phyloP scores from a whole-genome alignment of 176 grass and related monocot species.

The Raddia distichophylla region DNA sequence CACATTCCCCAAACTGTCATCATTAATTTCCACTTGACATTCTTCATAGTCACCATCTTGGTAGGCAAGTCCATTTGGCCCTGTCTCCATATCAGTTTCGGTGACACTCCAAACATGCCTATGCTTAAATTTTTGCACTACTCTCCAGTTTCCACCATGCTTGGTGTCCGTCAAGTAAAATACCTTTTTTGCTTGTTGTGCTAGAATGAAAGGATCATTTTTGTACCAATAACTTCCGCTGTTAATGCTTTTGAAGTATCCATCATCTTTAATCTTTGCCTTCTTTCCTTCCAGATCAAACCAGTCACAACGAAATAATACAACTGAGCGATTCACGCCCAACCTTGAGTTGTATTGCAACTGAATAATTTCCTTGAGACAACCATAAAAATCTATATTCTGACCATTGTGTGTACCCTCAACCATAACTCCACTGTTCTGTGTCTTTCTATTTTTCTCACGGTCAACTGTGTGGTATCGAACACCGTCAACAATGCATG shows the following conservation, averaged over 20 bases:
- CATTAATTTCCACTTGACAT: neutral
- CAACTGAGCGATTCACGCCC: neutral
- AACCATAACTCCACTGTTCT: neutral
- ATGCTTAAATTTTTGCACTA: neutral
- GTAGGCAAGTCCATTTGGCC: neutral
- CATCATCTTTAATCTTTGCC: neutral
- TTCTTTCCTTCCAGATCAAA: neutral
- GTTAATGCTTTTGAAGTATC: neutral
- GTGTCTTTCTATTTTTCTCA: neutral
- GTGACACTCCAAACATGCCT: neutral
- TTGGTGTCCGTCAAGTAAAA: neutral
- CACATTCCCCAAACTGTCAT: neutral
- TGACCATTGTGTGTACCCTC: neutral
- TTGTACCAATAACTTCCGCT: neutral
- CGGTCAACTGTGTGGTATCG: neutral
- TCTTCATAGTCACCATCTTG: neutral
- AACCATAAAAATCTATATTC: neutral
- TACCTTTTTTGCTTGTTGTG: neutral
- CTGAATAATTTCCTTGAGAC: neutral
- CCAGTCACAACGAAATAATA: neutral
- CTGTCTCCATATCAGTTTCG: neutral
- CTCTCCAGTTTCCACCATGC: neutral
- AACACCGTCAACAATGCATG: neutral
- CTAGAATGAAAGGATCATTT: neutral
- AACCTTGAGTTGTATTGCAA: neutral